Conservation (phyloP, 352 stramenopile species). For the Phytophthora pseudosyringae region DNA sequence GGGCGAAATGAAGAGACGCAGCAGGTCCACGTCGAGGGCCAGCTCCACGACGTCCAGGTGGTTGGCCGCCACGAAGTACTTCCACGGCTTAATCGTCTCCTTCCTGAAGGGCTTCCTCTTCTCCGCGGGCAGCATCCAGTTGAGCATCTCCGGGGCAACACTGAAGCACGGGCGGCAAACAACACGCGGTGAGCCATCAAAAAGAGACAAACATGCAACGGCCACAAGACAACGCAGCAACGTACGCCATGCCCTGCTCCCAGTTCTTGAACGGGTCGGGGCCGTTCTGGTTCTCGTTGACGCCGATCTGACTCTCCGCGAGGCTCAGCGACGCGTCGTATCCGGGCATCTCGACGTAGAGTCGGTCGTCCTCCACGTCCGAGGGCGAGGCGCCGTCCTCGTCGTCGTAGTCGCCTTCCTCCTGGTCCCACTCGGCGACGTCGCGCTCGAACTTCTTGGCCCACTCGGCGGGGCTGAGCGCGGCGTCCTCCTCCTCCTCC, state of each 20-base stretch:
- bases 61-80: constrained; percentile 81
- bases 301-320: constrained; percentile 51
- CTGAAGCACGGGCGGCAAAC: constrained; percentile 21
- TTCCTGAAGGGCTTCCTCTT: constrained; percentile 66
- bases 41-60: constrained; percentile 80
- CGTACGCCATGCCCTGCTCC: constrained; percentile 67
- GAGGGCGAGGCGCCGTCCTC: not conserved
- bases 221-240: constrained; percentile 11
- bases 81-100: constrained; percentile 73
- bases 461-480: constrained; percentile 63
- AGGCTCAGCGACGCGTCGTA: constrained; percentile 70
- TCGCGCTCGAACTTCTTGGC: constrained; percentile 72
- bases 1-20: constrained; percentile 84
- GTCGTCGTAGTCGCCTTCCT: constrained; percentile 31
- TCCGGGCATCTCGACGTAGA: constrained; percentile 80
- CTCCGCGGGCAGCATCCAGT: constrained; percentile 79
- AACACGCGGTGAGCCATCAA: constrained; percentile 7
- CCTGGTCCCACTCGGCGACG: constrained; percentile 58
- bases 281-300: constrained; percentile 38
- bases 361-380: constrained; percentile 66
- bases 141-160: constrained; percentile 76
- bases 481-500: constrained; percentile 47
- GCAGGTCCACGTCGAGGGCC: constrained; percentile 77
- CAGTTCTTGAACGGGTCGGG: constrained; percentile 56
- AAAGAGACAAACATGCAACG: constrained; percentile 1